Percentiles rank a stretch among this genome's conserved stretches.
Evolutionary conservation across 768 basidiomycete genomes (phyloP).

Genomic region (Mycena polygramma): DNA sequence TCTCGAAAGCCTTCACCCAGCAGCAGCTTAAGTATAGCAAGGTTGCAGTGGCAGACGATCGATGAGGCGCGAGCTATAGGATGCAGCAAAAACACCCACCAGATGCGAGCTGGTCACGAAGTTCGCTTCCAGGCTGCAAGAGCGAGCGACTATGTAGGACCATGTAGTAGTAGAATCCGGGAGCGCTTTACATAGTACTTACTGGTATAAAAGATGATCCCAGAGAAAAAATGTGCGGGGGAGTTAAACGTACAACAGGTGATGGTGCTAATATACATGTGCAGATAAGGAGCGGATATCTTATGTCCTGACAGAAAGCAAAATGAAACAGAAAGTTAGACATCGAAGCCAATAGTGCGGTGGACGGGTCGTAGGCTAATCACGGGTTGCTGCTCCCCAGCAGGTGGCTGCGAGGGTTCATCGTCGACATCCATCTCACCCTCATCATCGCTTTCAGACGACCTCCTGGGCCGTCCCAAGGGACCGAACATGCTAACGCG

Average conservation of each 20-base stretch:
- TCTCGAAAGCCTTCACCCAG: not conserved
- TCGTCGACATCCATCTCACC: conserved; percentile 61
- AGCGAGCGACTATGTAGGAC: not conserved
- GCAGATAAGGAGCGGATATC: not conserved
- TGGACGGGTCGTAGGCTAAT: conserved; percentile 70
- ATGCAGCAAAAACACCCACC: not conserved
- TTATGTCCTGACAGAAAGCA: conserved; percentile 11
- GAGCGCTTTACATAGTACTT: too few species aligned
- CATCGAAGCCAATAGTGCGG: conserved; percentile 71
- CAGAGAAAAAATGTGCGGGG: not conserved
- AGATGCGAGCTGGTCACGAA: not conserved
- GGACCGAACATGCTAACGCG: conserved; percentile 76
- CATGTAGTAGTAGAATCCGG: not conserved
- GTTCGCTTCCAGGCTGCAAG: not conserved
- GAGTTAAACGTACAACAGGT: conserved; percentile 2
- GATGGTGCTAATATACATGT: conserved; percentile 21
- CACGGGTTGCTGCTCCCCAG: conserved; percentile 63
- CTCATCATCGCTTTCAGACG: conserved; percentile 74
- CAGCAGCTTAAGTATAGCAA: not conserved
- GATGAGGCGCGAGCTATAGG: conserved; percentile 8
- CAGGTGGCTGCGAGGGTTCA: conserved; percentile 48
- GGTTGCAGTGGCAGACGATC: too few species aligned
- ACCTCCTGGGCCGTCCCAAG: conserved; percentile 60
- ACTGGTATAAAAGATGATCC: not conserved
- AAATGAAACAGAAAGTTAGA: conserved; percentile 29